Base-by-base conservation (phyloP, 2,329 filamentous ascomycete species). In the Pseudocercospora pini-densiflorae region DNA sequence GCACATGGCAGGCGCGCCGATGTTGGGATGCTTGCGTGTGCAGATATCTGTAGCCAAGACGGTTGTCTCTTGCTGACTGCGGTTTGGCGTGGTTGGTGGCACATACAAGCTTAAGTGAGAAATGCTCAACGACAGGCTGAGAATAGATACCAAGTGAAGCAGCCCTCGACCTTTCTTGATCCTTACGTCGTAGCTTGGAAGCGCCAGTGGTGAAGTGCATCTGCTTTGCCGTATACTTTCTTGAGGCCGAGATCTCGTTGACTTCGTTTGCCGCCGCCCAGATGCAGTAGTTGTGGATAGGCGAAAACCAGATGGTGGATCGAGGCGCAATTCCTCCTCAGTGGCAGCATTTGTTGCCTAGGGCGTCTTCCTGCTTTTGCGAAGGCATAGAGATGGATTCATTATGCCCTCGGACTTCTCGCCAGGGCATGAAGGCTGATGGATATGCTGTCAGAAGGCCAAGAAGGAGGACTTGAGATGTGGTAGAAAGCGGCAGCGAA, bases 1-100 rank as follows among this genome's bases (percentile, higher is more conserved):
- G 62, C 64, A 67, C 64, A 69, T 69, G 62, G 67, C 63, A 65
- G 23, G 19, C 58, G 33, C 33, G 57, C 31, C 33, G 57, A 19
- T 45, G 57, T 59, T 59, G 33, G 57, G 40, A 24, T 40, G 33
- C 33, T 45, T 59, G 23, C 36, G 33, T 36, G 16, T 55, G 27
- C 51, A n/a, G 24, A 55, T 33, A 1, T 55, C 27, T 55, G 51
- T 29, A 23, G 40, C 19, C 19, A 36, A 59, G 23, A 36, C 36
- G 36, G 16, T 2, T 3, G 16, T 29, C 10, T 31, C 57, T 62
- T 66, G 60, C 64, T 55, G 59, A 40, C 43, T 59, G 21, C 24
- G 64, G 54, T 27, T 47, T 55, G 64, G n/a, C n/a, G 51, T 54
- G 49, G 64, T 66, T 36, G 64, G 47, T 14, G 59, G 55, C 53